phyloP scores from a whole-genome alignment of 2,329 filamentous ascomycete genomes.

The Claviceps maximensis region DNA sequence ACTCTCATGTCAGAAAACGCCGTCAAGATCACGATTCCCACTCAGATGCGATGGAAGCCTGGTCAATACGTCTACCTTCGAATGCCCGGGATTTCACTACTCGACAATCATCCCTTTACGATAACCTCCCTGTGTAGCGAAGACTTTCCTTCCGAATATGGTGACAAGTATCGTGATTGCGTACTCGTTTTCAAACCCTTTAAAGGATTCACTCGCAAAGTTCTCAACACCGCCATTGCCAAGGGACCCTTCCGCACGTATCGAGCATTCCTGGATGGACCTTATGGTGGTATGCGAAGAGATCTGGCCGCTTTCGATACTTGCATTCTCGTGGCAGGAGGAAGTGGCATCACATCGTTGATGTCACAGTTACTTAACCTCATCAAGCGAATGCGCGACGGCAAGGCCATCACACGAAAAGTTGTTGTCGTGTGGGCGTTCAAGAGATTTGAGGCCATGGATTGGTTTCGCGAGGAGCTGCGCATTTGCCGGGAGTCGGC shows the following conservation, averaged over 20 bases:
- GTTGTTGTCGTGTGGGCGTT: conserved; percentile 91
- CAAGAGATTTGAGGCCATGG: conserved; percentile 83
- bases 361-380: conserved; percentile 83
- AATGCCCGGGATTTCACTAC: conserved; percentile 80
- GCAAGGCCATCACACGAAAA: conserved; percentile 82
- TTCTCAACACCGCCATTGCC: conserved; percentile 68
- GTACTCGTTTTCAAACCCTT: conserved; percentile 87
- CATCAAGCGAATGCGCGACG: conserved; percentile 93
- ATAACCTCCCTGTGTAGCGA: conserved; percentile 86
- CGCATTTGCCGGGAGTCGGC: conserved; percentile 83
- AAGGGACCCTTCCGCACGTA: conserved; percentile 88
- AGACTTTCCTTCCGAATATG: conserved; percentile 85
- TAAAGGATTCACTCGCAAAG: conserved; percentile 74
- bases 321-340: conserved; percentile 83
- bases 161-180: conserved; percentile 77
- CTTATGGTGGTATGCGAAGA: conserved; percentile 87
- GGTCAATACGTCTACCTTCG: conserved; percentile 91
- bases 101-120: conserved; percentile 93
- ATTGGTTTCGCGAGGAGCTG: conserved; percentile 94
- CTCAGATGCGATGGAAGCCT: conserved; percentile 82
- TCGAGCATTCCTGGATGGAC: conserved; percentile 81
- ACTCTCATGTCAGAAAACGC: conserved; percentile 84
- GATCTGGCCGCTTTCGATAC: conserved; percentile 88
- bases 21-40: conserved; percentile 91
- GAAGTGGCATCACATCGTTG: conserved; percentile 86